Evolutionary conservation across 2,329 filamentous ascomycete genomes (phyloP), one percentile per base, ranked within the genome.

Genomic region (Metarhizium humberi): DNA sequence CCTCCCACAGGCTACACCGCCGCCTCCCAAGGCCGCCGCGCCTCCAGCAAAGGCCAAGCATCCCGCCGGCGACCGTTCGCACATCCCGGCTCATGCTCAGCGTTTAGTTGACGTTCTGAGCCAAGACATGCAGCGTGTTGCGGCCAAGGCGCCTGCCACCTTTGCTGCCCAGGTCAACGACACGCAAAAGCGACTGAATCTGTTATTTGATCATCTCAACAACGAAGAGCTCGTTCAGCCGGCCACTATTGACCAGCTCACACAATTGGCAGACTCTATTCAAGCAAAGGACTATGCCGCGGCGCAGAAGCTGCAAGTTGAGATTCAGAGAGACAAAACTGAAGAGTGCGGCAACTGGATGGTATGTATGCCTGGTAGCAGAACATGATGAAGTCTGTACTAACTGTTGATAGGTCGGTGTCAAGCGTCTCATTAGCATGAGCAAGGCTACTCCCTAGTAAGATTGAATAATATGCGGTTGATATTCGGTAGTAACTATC

Each of bases 171-270:
- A 97, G 69, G 91, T 99, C 20, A 88, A 90, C 64, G 94, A 97
- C 68, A 94, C 92, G 2, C 90, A 96, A 69, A 96, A 96, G 74
- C 85, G 94, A 32, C 79, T 99, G 57, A 89, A 88, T 64, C 85
- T 96, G 51, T 77, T 99, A n/a, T 97, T 96, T 69, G 92, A 99
- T 67, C 91, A 96, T 70, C 78, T 99, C 50, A 99, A 97, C 78
- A 97, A 97, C 62, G 88, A 92, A 66, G 92, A 97, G 66, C 77
- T 96, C 45, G 78, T 97, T 54, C 88, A 87, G 73, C 82, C 88
- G 2, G 86, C 88, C 64, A 96, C 88, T 0, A 81, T 92, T 51
- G 77, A 82, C 58, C 78, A 85, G 66, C 75, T 92, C 63, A 76
- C 78, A 8, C 75, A 84, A 63, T 73, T 91, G 34, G 80, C 88